Base-by-base conservation (phyloP, 1,284 basidiomycete genomes). In the Melampsora larici-populina region DNA sequence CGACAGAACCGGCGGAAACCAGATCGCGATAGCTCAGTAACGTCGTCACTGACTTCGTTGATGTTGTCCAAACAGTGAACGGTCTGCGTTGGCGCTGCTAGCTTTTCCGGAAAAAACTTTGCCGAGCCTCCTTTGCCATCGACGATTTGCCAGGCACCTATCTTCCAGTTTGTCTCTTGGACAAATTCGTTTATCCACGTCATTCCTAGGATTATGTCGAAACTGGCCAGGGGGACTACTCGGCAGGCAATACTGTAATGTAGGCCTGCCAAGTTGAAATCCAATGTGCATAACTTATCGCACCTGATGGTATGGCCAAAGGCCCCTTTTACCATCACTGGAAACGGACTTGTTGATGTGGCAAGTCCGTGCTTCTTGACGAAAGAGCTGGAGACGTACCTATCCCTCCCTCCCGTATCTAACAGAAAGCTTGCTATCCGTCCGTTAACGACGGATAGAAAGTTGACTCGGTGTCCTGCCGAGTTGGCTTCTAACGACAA, bases 101-200 rank as follows among this genome's bases (percentile, higher is more conserved):
- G 4, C 6, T 55, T 55, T 3, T 3, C 3, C 3, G 24, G 18
- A 24, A 21, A 24, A 24, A 55, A 55, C 24, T 13, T 15, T 13
- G 18, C 51, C 24, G 24, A 3, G 17, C 17, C 4, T 4, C 51
- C 51, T 24, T 43, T 3, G 1, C 7, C 8, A 13, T 29, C 60
- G 24, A 18, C 1, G 6, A 62, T 24, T 7, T 26, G 24, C 43
- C 55, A 72, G 5, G n/a, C 49, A n/a, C 63, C 63, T 5, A 58
- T 46, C 13, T 46, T 17, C 60, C 60, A 73, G 36, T 73, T 58
- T 0, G 70, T 73, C 8, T 33, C 60, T 3, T 31, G 21, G 4
- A 64, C 70, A 6, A 26, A 24, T 17, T 46, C 48, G 7, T 36
- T 18, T 24, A 73, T 73, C 55, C 70, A 73, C 29, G 60, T 58